These are phyloP conservation scores for Xylaria arbuscula DNA, from an alignment of 2,329 filamentous ascomycete genomes.

Conservation along the genomic window DNA sequence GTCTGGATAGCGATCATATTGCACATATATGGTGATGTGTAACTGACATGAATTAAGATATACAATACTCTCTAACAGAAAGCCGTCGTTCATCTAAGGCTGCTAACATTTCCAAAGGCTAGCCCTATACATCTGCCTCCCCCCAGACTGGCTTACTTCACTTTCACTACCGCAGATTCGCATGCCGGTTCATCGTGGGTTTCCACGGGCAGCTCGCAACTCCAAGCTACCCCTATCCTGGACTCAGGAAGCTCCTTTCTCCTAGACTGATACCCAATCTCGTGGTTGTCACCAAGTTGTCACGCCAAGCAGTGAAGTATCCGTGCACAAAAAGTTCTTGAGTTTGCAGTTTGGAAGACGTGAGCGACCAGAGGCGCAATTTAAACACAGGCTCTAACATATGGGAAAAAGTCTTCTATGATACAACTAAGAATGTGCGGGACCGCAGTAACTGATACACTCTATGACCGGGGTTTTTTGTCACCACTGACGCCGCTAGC, in stretches of 20 bases:
- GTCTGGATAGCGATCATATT: background rate
- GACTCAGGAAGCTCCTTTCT: background rate
- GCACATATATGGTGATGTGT: background rate
- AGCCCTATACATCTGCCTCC: no score
- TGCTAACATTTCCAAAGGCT: no score
- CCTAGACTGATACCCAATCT: background rate
- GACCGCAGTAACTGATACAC: slow-evolving; percentile 62
- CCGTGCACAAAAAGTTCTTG: background rate
- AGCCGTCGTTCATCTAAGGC: background rate
- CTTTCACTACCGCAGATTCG: no score
- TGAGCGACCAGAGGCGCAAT: slow-evolving; percentile 17
- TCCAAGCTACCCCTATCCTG: no score
- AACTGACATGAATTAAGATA: background rate
- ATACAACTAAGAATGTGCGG: slow-evolving; percentile 63
- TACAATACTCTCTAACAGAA: background rate
- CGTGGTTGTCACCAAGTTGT: background rate
- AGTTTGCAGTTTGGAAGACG: slow-evolving; percentile 1
- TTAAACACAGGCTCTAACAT: slow-evolving; percentile 45
- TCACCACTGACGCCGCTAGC: slow-evolving; percentile 52
- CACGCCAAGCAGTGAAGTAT: background rate
- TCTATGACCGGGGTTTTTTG: slow-evolving; percentile 60
- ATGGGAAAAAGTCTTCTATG: slow-evolving; percentile 58
- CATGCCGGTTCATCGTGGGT: background rate
- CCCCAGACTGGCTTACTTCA: no score
- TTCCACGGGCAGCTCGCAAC: no score